Evolutionary conservation across 176 grass and related monocot species (phyloP).

Genomic region (Carex pumila): DNA sequence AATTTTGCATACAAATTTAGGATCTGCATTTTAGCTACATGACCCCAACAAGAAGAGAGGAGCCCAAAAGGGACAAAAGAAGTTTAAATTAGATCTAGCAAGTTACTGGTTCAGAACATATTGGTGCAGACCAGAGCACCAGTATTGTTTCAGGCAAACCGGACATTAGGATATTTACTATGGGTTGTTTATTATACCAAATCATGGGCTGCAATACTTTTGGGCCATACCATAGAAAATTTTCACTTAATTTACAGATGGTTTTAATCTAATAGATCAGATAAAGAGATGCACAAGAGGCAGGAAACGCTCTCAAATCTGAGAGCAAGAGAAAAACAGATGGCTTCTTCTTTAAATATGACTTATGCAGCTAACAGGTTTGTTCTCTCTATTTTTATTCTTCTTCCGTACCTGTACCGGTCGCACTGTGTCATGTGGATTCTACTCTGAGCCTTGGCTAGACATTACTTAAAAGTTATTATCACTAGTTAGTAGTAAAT

Average conservation of each 20-base stretch:
- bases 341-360: conserved; percentile 72
- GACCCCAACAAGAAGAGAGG: not conserved
- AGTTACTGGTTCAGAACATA: not conserved
- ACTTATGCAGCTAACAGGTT: conserved; percentile 89
- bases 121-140: not conserved
- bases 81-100: not conserved
- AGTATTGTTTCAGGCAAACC: not conserved
- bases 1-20: not conserved
- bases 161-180: not conserved
- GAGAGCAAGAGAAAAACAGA: conserved; percentile 83
- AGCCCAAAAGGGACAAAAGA: not conserved
- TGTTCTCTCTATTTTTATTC: not conserved
- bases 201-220: not conserved
- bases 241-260: not conserved
- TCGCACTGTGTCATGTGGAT: not conserved
- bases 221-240: not conserved
- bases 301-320: conserved; percentile 72
- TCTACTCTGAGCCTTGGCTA: not conserved
- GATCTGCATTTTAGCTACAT: not conserved
- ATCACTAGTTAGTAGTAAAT: not conserved
- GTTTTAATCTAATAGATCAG: conserved; percentile 40
- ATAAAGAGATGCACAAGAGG: conserved; percentile 85
- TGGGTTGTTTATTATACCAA: not conserved
- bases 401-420: not conserved
- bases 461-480: not conserved